Base-by-base conservation (phyloP, 1,284 basidiomycete genomes). In the Trametes polyzona region DNA sequence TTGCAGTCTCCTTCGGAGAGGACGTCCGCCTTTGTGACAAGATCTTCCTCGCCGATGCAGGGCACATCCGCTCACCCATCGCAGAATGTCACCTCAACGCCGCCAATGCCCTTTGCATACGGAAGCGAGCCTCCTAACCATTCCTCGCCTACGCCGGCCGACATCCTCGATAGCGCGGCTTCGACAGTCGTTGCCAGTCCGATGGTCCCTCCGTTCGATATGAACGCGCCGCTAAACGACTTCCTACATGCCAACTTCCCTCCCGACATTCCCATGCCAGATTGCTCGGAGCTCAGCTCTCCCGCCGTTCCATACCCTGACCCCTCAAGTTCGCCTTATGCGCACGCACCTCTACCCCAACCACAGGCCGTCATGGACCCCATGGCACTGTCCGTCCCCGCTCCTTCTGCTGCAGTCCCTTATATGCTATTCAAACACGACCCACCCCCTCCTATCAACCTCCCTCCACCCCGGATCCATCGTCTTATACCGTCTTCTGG, bases 401-500 rank as follows among this genome's bases (percentile, higher is more conserved):
- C 66, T 26, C 58, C 70, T 50, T 67, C 61, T 2, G 71, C 67
- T n/a, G 55, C 72, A 1, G 61, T 75, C 61, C 81, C 87, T 1
- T 85, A 82, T 67, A 76, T 88, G 73, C 84, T 88, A 65, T 87
- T 87, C 67, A 79, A 82, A 57, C 71, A 81, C 36, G 67, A 75
- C 47, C 78, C 79, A 44, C 73, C 76, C 6, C 73, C 80, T 16
- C 74, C 79, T 27, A 66, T 79, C 27, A 64, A 78, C 26, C 67
- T 84, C 35, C 80, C 83, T 26, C 65, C 80, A 29, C 91, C 91
- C 6, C 86, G 79, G 46, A 92, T 93, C 44, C 90, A 92, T 66
- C 84, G 90, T 9, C 83, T 97, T 44, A 95, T 99, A 57, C 97
- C 96, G 0, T 88, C 88, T 49, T 87, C 90, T 65, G 96, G 97